A percentile compares a stretch with the other conserved stretches of the same genome.
These are phyloP conservation scores for Phytomonas sp. DNA, from an alignment of 208 protist genomes.

Conservation along the genomic window DNA sequence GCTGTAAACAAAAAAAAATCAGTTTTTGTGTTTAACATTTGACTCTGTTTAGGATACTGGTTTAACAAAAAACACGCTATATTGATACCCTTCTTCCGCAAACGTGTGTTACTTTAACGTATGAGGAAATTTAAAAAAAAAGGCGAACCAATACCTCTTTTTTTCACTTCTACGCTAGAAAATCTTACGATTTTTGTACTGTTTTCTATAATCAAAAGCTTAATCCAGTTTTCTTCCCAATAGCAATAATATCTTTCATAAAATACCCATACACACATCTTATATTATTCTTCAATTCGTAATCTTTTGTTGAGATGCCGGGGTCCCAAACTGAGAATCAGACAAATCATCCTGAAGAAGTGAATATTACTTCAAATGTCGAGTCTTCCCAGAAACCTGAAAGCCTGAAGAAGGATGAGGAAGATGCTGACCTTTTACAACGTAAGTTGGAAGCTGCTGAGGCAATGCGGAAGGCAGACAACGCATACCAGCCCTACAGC, in stretches of 20 bases:
- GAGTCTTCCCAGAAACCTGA: not conserved
- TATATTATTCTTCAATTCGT: not conserved
- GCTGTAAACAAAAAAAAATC: too few relatives aligned
- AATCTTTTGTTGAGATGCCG: not conserved
- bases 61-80: too few relatives aligned
- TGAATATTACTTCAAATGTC: not conserved
- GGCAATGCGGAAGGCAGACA: slow-evolving; percentile 8
- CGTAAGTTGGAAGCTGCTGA: slow-evolving; percentile 4
- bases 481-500: slow-evolving; percentile 7
- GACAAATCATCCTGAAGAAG: not conserved
- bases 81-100: too few relatives aligned
- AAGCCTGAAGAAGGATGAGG: not conserved
- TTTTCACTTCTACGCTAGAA: not conserved
- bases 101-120: not conserved
- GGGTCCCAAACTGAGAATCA: not conserved
- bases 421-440: not conserved
- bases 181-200: not conserved
- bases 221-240: slow-evolving; percentile 5
- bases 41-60: too few relatives aligned
- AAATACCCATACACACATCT: not conserved
- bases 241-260: not conserved
- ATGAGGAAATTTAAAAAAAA: slow-evolving; percentile 8
- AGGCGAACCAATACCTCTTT: slow-evolving; percentile 9
- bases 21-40: too few relatives aligned
- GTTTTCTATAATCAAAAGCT: not conserved